These are phyloP conservation scores for Alternaria longipes DNA, from an alignment of 2,329 filamentous ascomycete species.

Conservation along the genomic window DNA sequence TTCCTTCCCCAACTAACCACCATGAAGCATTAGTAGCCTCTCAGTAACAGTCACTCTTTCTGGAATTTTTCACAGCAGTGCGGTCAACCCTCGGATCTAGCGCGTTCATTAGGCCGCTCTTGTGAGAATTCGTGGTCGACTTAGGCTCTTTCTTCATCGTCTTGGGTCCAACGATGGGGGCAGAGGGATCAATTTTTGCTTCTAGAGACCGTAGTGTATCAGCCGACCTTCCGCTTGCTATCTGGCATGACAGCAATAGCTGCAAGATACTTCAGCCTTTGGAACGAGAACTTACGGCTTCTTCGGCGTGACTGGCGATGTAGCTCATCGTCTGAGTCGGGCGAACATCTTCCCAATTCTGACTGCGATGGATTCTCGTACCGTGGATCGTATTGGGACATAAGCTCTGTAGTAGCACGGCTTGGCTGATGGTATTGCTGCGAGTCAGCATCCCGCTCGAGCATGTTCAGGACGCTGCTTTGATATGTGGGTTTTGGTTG, in stretches of 20 bases:
- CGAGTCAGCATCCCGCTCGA: neutral
- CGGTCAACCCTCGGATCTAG: slow-evolving; percentile 30
- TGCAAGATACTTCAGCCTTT: neutral
- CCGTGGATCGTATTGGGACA: slow-evolving; percentile 1
- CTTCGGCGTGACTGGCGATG: slow-evolving; percentile 5
- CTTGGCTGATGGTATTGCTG: neutral
- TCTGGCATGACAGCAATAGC: neutral
- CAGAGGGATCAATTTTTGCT: neutral
- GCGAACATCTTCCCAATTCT: neutral
- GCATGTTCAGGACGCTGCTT: slow-evolving; percentile 9
- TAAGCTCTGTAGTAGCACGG: slow-evolving; percentile 2
- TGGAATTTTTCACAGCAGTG: slow-evolving; percentile 10
- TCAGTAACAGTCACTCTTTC: neutral
- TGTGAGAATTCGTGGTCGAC: slow-evolving; percentile 18
- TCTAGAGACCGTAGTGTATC: slow-evolving; percentile 23
- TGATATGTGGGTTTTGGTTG: slow-evolving; percentile 17
- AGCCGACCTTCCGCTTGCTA: neutral
- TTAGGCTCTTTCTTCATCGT: neutral
- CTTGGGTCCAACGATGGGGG: neutral
- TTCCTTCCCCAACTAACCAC: neutral
- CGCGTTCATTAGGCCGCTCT: slow-evolving; percentile 24
- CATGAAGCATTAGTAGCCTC: neutral
- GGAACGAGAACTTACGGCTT: slow-evolving; percentile 11
- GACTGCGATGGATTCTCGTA: neutral
- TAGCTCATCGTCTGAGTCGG: slow-evolving; percentile 10